Base-by-base conservation (phyloP, 176 grass and related monocot genomes). In the Chrysopogon serrulatus region DNA sequence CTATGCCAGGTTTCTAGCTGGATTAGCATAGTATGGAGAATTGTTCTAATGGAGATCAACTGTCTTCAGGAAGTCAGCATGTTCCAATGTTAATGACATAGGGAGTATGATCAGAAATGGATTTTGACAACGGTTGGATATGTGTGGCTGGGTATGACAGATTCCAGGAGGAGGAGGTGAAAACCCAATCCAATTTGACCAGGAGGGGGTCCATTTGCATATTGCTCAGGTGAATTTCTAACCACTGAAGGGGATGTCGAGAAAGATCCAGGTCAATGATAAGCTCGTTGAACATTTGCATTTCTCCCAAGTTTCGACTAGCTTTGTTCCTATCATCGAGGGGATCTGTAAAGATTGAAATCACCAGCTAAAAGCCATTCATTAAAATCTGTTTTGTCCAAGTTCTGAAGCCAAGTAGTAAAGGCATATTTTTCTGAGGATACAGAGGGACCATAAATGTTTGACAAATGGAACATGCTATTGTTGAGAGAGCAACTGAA, bases 341-440 rank as follows among this genome's bases (percentile, higher is more conserved):
- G 47, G 1, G 47, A 4, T 17, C 13, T 49, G 14, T 18, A 18
- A 1, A 49, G 17, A 5, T 49, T 49, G 8, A 49, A 49, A 10
- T 56, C 21, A 0, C 53, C 53, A 56, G 13, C 53, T n/a, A 56
- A 1, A 5, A 56, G 9, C 53, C 53, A 56, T 0, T 56, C 53
- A 8, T 56, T 7, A 23, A 56, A n/a, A n/a, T 56, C 53, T n/a
- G 2, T 8, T 3, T 56, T 56, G 9, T n/a, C 8, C 2, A 56
- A 2, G 6, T 35, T 35, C 2, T 5, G 34, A 5, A 35, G 3
- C 53, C 21, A 56, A n/a, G 21, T 56, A 3, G n/a, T 5, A 9
- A 56, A 56, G 4, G 1, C 8, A 1, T 8, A 6, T 2, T n/a
- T 56, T 0, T 56, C 21, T 0, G 2, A 1, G 0, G 53, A 9